Evolutionary conservation across 345 rosid species (phyloP).

Genomic region (Leavenworthia alabamica): DNA sequence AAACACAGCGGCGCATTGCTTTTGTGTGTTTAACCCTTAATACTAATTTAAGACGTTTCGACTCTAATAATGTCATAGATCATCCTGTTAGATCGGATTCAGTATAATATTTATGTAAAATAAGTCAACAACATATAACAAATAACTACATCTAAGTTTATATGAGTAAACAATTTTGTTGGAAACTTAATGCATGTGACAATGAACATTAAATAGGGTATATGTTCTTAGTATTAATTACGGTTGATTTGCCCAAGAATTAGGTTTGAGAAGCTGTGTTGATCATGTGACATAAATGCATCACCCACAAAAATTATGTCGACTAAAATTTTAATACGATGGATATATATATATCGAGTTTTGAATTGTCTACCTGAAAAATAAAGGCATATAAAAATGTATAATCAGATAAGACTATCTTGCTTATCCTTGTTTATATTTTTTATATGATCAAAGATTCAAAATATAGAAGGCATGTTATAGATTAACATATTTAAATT

Average conservation of each 20-base stretch:
- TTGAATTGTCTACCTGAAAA: conserved; percentile 8
- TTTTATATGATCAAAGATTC: background rate
- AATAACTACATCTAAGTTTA: background rate
- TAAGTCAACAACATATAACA: conserved; percentile 10
- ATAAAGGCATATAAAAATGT: background rate
- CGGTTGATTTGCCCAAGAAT: conserved; percentile 28
- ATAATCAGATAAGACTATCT: background rate
- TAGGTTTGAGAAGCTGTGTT: conserved; percentile 28
- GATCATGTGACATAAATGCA: conserved; percentile 29
- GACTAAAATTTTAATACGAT: conserved; percentile 4
- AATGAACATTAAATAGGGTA: conserved; percentile 29
- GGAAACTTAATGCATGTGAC: conserved; percentile 27
- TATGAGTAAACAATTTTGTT: conserved; percentile 8
- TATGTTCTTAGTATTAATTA: conserved; percentile 31
- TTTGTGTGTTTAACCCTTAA: conserved; percentile 4
- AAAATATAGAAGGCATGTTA: background rate
- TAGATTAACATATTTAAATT: background rate
- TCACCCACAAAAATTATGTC: conserved; percentile 20
- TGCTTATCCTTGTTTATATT: background rate
- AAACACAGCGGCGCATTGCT: background rate
- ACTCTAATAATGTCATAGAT: background rate
- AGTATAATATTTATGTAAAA: background rate
- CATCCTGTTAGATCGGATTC: conserved; percentile 1
- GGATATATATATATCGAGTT: background rate
- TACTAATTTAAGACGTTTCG: background rate